A percentile compares a stretch with the other conserved stretches of the same genome.
phyloP scores from a whole-genome alignment of 768 basidiomycete species.

The Suillus luteus region DNA sequence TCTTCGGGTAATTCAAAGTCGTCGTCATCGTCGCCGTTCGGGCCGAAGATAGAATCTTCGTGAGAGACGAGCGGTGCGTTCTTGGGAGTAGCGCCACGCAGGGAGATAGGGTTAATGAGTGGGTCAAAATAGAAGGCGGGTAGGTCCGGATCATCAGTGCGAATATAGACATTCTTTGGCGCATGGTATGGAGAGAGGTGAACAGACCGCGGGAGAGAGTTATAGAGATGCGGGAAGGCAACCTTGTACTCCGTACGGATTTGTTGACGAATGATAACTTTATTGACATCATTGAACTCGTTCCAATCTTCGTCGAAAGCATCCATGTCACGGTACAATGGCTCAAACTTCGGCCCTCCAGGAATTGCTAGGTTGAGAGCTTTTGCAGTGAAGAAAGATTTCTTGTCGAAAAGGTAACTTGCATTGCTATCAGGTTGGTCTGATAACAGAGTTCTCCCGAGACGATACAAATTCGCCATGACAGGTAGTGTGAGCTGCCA shows the following conservation, averaged over 20 bases:
- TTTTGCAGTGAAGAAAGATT: slow-evolving; percentile 97
- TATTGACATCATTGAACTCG: slow-evolving; percentile 99
- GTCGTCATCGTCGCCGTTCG: slow-evolving; percentile 82
- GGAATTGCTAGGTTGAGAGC: slow-evolving; percentile 97
- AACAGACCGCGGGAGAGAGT: slow-evolving; percentile 94
- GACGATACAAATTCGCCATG: slow-evolving; percentile 95
- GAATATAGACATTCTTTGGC: slow-evolving; percentile 98
- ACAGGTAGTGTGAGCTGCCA: slow-evolving; percentile 93
- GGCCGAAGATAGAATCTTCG: slow-evolving; percentile 91
- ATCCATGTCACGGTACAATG: slow-evolving; percentile 95
- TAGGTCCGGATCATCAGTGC: slow-evolving; percentile 98
- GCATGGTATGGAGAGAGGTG: slow-evolving; percentile 89
- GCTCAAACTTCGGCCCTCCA: slow-evolving; percentile 98
- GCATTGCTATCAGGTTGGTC: slow-evolving; percentile 92
- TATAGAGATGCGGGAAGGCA: slow-evolving; percentile 98
- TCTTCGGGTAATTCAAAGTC: slow-evolving; percentile 83
- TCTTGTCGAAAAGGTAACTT: slow-evolving; percentile 95
- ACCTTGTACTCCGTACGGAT: slow-evolving; percentile 99
- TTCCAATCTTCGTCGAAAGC: slow-evolving; percentile 99
- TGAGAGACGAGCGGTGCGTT: slow-evolving; percentile 82
- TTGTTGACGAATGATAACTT: slow-evolving; percentile 98
- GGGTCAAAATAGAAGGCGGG: slow-evolving; percentile 99
- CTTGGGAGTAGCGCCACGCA: slow-evolving; percentile 84
- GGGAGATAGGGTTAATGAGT: slow-evolving; percentile 95
- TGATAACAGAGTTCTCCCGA: slow-evolving; percentile 90